Evolutionary conservation across 2,329 filamentous ascomycete genomes (phyloP).

Genomic region (Scopulariopsis brevicaulis): DNA sequence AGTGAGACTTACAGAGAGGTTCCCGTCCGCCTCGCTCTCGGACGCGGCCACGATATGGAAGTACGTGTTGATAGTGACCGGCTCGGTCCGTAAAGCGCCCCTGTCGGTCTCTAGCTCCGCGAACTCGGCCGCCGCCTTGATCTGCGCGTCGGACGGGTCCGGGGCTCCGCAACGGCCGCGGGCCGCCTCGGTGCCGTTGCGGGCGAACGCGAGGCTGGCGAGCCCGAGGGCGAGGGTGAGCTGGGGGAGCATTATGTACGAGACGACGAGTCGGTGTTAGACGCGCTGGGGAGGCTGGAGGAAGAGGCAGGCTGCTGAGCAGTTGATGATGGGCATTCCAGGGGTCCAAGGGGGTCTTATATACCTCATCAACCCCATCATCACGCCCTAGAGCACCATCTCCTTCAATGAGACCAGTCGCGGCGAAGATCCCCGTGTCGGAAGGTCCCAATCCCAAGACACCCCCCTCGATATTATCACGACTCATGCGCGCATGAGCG

Average conservation of each 20-base stretch:
- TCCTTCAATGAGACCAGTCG: no score
- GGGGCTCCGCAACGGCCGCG: constrained; percentile 12
- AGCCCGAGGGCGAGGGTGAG: neutral
- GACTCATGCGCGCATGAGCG: no score
- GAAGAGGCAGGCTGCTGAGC: no score
- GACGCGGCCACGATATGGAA: constrained; percentile 20
- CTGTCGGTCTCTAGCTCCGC: constrained; percentile 9
- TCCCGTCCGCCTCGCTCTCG: neutral
- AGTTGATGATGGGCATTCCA: no score
- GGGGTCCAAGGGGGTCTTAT: neutral
- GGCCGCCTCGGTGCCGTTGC: neutral
- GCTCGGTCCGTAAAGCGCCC: neutral
- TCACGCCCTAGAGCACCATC: neutral
- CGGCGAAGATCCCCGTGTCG: no score
- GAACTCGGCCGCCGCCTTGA: constrained; percentile 11
- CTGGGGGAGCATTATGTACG: neutral
- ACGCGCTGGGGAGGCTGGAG: neutral
- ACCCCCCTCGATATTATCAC: no score
- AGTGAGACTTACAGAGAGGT: neutral
- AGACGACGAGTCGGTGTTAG: neutral
- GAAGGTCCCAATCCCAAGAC: no score
- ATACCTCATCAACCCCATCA: neutral
- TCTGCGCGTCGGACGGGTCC: constrained; percentile 13
- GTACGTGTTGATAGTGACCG: constrained; percentile 9
- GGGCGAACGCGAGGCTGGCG: neutral